These are phyloP conservation scores for Cylindrodendrum hubeiense DNA, from an alignment of 2,329 filamentous ascomycete species.

Conservation along the genomic window DNA sequence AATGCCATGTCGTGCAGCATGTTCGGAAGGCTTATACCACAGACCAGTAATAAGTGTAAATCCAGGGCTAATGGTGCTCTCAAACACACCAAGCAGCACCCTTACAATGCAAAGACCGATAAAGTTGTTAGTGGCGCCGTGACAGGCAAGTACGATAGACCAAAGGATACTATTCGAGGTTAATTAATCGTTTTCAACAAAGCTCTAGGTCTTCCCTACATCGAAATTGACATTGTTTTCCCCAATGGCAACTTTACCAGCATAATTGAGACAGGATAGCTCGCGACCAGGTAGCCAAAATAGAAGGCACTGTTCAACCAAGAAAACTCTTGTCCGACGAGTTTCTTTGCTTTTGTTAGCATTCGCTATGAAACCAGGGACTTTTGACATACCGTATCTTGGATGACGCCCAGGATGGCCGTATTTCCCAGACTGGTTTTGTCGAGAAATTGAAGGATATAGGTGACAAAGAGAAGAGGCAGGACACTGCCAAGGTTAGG, in stretches of 20 bases:
- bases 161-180: background rate
- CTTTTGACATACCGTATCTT: background rate
- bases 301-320: constrained; percentile 6
- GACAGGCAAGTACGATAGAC: background rate
- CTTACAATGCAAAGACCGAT: background rate
- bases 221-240: constrained; percentile 1
- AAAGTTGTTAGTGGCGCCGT: background rate
- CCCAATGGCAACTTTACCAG: constrained; percentile 1
- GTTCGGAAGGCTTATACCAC: constrained; percentile 11
- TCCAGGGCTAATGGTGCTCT: constrained; percentile 2
- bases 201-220: background rate
- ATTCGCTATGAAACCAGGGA: background rate
- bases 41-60: background rate
- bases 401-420: background rate
- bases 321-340: constrained; percentile 7
- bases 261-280: constrained; percentile 4
- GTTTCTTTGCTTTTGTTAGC: background rate
- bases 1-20: background rate
- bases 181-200: background rate
- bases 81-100: constrained; percentile 1
- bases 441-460: constrained; percentile 9
- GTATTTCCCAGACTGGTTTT: constrained; percentile 1
- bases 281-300: constrained; percentile 7
- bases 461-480: constrained; percentile 1
- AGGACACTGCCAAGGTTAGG: background rate